Base-by-base conservation (phyloP, 2,329 filamentous ascomycete genomes). In the Pseudocercospora eumusae region DNA sequence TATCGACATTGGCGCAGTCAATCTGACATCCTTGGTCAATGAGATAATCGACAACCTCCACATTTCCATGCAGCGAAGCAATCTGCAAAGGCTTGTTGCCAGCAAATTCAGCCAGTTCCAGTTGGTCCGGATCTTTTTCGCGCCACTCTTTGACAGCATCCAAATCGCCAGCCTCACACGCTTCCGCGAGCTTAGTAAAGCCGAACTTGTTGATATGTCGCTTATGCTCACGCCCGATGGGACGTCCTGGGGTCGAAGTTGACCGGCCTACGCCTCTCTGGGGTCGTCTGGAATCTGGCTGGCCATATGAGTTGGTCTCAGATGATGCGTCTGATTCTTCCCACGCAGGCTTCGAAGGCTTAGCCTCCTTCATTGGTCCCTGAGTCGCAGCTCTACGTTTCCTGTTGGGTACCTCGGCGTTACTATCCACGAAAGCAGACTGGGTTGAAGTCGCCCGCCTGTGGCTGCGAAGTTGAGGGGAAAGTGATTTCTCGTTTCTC, bases 61-160 rank as follows among this genome's bases (percentile, higher is more conserved):
- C 88, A 74, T 88, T 90, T 6, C 95, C 95, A 72, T 95, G 89
- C 61, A 99, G 83, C 31, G 93, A 88, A 33, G 95, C 93, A 67
- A 96, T 95, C 75, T 99, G 95, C 33, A 99, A 81, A 23, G 95
- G 95, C 0, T 93, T 96, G 71, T 98, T 98, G n/a, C 92, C 91
- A 13, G 95, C 95, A 74, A 96, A 96, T 73, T 99, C 95, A 23
- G 91, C 87, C 61, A 93, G 85, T 69, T 99, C 91, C 58, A 98
- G 77, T 75, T 98, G 92, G 65, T 96, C 91, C 0, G 92, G 92
- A 20, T 92, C 86, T 73, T 96, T 91, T 8, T 84, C 81, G 31
- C 92, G 83, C 65, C 90, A 86, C 69, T 86, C 84, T 74, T 90
- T 93, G 15, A 91, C 92, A 9, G 82, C 81, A 1, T 93, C 90